phyloP scores from a whole-genome alignment of 371 early-diverging fungal species.

The Haplosporangium sp. region DNA sequence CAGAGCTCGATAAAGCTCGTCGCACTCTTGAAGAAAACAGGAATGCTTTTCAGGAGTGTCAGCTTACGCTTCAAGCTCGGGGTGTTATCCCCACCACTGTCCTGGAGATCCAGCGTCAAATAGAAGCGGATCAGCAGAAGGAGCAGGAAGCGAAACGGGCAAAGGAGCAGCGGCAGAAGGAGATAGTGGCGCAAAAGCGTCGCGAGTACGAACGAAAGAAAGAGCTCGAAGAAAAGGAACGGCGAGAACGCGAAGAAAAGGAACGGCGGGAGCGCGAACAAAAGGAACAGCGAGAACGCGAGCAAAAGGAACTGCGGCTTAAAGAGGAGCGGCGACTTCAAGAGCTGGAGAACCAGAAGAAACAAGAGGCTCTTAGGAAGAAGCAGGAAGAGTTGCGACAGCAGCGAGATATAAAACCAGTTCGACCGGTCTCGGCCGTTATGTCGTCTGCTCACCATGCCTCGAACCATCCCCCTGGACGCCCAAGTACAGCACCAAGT shows the following conservation, averaged over 20 bases:
- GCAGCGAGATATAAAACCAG: neutral
- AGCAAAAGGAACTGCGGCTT: constrained; percentile 13
- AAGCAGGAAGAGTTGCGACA: constrained; percentile 11
- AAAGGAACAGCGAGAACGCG: constrained; percentile 2
- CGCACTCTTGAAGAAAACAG: constrained; percentile 26
- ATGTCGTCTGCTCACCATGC: neutral
- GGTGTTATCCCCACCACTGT: constrained; percentile 34
- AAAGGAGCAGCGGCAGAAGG: constrained; percentile 30
- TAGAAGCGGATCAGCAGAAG: constrained; percentile 37
- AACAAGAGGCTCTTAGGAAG: constrained; percentile 6
- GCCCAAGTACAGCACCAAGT: constrained; percentile 33
- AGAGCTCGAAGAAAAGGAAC: constrained; percentile 15
- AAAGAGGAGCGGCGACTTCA: neutral
- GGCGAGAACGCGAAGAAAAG: constrained; percentile 14
- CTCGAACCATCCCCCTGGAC: constrained; percentile 17
- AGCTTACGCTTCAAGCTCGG: constrained; percentile 30
- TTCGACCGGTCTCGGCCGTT: constrained; percentile 1
- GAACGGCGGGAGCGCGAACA: constrained; percentile 16
- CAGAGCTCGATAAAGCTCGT: constrained; percentile 35
- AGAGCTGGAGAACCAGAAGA: constrained; percentile 6
- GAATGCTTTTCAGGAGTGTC: constrained; percentile 42
- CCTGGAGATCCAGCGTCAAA: constrained; percentile 38
- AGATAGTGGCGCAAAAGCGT: constrained; percentile 7
- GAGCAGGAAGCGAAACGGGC: constrained; percentile 32
- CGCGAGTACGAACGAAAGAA: constrained; percentile 7